Base-by-base conservation (phyloP, 345 rosid species). In the Moringa oleifera region DNA sequence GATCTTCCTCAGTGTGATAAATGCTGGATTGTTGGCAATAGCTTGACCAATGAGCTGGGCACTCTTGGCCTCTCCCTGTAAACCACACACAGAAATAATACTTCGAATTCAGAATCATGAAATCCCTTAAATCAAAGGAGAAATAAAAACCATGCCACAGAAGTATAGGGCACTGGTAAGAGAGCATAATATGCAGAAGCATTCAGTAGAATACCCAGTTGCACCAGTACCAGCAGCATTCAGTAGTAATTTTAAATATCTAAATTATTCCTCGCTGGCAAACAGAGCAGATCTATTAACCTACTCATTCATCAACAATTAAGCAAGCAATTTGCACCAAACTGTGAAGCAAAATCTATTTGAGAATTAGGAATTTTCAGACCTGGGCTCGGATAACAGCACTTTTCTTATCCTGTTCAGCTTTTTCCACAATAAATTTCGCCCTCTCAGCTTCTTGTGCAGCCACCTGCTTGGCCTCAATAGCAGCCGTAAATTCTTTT, bases 371-470 rank as follows among this genome's bases (percentile, higher is more conserved):
- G 19, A 61, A 24, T 61, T 28, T 41, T 63, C 76, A 68, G 55
- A 90, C 98, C 96, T 93, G 83, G 0, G 97, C 97, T 58, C 96
- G 84, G 73, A 92, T 92, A 25, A 92, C 74, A 45, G 96, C 96
- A 79, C 95, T 92, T 75, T 25, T 87, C 82, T 85, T 90, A 80
- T 92, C 98, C 45, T 89, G 97, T 66, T 92, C 94, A 33, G 97
- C 98, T 67, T 92, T 92, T 61, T 92, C 97, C n/a, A 90, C 95
- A 2, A 90, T 81, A 65, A 87, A 93, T 72, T 93, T 93, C 24
- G 97, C 98, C 61, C 96, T 75, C 77, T 90, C 96, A 57, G 96
- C 97, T 57, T 93, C 98, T 73, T 90, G 98, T 36, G 96, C 98
- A 0, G 96, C 97, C 65, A 93, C 98, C 68, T 90, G 94, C 62